These are phyloP conservation scores for Mangifera indica DNA, from an alignment of 345 rosid species.

Conservation along the genomic window DNA sequence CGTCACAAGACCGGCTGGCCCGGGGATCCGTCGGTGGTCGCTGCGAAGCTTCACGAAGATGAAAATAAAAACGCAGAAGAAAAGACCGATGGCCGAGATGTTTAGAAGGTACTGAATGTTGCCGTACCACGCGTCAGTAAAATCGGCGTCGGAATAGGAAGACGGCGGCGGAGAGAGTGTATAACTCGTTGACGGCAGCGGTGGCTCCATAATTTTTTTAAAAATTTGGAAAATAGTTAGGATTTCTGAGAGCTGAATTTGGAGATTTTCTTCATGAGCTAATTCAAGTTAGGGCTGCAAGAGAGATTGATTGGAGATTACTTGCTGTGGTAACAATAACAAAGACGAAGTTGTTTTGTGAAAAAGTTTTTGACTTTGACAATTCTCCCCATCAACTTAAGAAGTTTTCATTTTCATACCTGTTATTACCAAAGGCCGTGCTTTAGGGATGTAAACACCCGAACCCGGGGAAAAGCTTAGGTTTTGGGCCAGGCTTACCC, in stretches of 20 bases:
- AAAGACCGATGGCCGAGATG: conserved; percentile 76
- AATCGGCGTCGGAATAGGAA: conserved; percentile 33
- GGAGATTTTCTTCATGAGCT: conserved; percentile 7
- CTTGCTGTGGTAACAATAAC: background rate
- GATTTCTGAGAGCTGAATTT: background rate
- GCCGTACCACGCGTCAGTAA: conserved; percentile 76
- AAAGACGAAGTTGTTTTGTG: background rate
- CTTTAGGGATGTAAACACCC: too few relatives aligned
- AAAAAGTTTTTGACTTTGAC: too few relatives aligned
- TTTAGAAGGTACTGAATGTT: conserved; percentile 92
- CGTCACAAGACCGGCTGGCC: conserved; percentile 59
- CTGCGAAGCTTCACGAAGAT: conserved; percentile 88
- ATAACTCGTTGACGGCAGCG: conserved; percentile 22
- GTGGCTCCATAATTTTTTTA: conserved; percentile 11
- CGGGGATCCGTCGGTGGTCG: conserved; percentile 91
- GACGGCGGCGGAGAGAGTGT: conserved; percentile 48
- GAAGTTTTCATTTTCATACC: too few relatives aligned
- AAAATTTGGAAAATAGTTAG: background rate
- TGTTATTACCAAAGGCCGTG: too few relatives aligned
- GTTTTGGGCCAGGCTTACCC: too few relatives aligned
- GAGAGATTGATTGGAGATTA: background rate
- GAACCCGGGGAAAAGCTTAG: too few relatives aligned
- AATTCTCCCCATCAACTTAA: too few relatives aligned
- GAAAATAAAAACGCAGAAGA: conserved; percentile 83
- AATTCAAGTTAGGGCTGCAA: background rate